Base-by-base conservation (phyloP, 2,329 filamentous ascomycete genomes). In the Colletotrichum orchidophilum region DNA sequence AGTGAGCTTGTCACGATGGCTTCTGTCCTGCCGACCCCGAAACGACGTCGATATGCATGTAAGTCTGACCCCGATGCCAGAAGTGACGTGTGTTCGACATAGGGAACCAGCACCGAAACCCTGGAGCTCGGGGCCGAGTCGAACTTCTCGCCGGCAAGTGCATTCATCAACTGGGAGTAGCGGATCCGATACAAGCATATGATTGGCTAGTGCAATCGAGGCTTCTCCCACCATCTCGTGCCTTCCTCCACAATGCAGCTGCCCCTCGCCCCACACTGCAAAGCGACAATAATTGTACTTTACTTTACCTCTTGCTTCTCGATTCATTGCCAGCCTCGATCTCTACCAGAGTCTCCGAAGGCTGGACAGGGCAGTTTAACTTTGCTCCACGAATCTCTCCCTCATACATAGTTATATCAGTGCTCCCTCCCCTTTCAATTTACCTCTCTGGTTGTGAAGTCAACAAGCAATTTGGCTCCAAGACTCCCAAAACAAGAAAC, bases 161-260 rank as follows among this genome's bases (percentile, higher is more conserved):
- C 26, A 29, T 64, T 8, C 62, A 46, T 63, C 9, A 42, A 31
- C 50, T 26, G 39, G 39, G 24, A 5, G n/a, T 31, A 5, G 62
- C 33, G 33, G 33, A 57, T 31, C 50, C 13, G 52, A 49, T 46
- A 64, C 6, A 46, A 12, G 6, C 12, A 57, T 49, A 26, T 46
- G 46, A 64, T 57, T 42, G 62, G 62, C 18, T 46, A n/a, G 13
- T 13, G 24, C 15, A 5, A 58, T 29, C 18, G 64, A 68, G 39
- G 52, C 29, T 71, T 71, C 69, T 68, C 58, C 69, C 21, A 29
- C 21, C 33, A 39, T 71, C 64, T 68, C 39, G 64, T 27, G 33
- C 31, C 21, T 71, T 71, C 65, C 33, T 67, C 29, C 49, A 26
- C 50, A 18, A 46, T 46, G 39, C 39, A 46, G 39, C 39, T 57